Conservation (phyloP, 2,329 filamentous ascomycete species). For the Microsporum audouinii region DNA sequence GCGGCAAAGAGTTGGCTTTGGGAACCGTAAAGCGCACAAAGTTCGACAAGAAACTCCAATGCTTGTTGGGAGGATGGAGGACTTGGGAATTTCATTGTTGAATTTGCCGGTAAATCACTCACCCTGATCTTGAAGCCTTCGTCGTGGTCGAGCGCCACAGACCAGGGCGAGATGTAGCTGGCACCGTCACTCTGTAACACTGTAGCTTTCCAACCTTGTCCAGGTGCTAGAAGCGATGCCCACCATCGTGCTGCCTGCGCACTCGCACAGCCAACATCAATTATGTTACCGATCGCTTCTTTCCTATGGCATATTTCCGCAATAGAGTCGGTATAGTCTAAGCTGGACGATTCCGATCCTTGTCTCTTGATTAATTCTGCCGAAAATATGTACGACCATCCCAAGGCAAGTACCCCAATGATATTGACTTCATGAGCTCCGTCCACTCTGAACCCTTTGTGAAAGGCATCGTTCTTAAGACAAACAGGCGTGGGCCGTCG, state of each 20-base stretch:
- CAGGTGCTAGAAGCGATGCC: constrained; percentile 3
- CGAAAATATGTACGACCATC: constrained; percentile 7
- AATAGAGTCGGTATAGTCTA: constrained; percentile 1
- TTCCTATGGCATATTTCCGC: constrained; percentile 5
- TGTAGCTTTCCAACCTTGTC: constrained; percentile 7
- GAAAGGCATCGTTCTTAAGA: constrained; percentile 1
- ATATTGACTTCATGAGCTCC: neutral
- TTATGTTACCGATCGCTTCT: neutral
- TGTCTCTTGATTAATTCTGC: constrained; percentile 3
- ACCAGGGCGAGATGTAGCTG: constrained; percentile 1
- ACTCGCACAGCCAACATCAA: neutral
- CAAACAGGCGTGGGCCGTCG: neutral
- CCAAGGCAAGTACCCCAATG: constrained; percentile 6
- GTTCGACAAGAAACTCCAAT: constrained; percentile 3
- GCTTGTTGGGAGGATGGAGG: constrained; percentile 1
- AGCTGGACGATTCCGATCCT: neutral
- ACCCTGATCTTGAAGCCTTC: neutral
- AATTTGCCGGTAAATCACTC: constrained; percentile 2
- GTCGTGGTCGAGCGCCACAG: constrained; percentile 1
- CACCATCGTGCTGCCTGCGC: constrained; percentile 5
- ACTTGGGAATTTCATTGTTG: neutral
- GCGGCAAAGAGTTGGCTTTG: constrained; percentile 5
- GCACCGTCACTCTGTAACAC: neutral
- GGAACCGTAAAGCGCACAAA: constrained; percentile 4
- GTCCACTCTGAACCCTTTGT: neutral